Percentiles rank a stretch among this genome's conserved stretches.
Conservation (phyloP, 1,284 basidiomycete genomes). For the Neolentinus lepideus region DNA sequence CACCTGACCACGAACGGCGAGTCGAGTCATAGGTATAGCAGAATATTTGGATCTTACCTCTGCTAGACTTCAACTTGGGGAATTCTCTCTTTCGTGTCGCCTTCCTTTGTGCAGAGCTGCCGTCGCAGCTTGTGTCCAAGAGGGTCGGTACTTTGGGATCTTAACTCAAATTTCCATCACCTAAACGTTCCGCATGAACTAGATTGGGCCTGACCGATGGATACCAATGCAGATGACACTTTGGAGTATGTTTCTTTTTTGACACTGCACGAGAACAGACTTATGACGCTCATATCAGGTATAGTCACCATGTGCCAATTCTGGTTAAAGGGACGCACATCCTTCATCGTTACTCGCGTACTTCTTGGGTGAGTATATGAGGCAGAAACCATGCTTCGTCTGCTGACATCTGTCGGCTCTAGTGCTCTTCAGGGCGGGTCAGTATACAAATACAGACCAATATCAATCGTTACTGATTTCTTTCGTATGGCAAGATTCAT, state of each 20-base stretch:
- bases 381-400: no score
- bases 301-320: slow-evolving; percentile 55
- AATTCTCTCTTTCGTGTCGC: slow-evolving; percentile 47
- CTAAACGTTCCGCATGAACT: background rate
- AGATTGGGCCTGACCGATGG: slow-evolving; percentile 64
- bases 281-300: slow-evolving; percentile 45
- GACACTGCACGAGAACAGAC: background rate
- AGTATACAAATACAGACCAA: slow-evolving; percentile 14
- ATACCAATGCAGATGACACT: slow-evolving; percentile 55
- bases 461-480: slow-evolving; percentile 30
- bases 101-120: slow-evolving; percentile 58
- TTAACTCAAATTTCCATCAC: background rate
- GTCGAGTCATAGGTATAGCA: background rate
- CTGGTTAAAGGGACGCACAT: slow-evolving; percentile 47
- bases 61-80: slow-evolving; percentile 55
- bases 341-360: slow-evolving; percentile 40
- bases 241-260: slow-evolving; percentile 1
- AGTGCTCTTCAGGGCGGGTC: slow-evolving; percentile 53
- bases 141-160: slow-evolving; percentile 28
- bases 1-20: slow-evolving; percentile 47
- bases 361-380: slow-evolving; percentile 30
- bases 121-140: slow-evolving; percentile 70
- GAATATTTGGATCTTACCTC: background rate
- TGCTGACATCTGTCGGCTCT: no score
- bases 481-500: slow-evolving; percentile 44